Percentiles rank a stretch among this genome's conserved stretches.
phyloP scores from a whole-genome alignment of 78 protist genomes.

The Dictyostelium brefeldianum region DNA sequence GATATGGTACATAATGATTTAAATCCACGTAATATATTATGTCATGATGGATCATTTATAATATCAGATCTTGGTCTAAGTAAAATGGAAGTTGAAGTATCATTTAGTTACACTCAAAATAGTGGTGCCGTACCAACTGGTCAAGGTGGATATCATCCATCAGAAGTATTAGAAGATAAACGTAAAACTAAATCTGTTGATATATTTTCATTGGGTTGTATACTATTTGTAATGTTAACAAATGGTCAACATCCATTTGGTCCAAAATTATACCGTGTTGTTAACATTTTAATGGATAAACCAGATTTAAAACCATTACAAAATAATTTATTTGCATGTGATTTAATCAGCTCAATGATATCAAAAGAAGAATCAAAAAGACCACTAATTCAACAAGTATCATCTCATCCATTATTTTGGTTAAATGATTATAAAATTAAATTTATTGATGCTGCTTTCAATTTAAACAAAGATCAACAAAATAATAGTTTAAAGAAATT shows the following conservation, averaged over 20 bases:
- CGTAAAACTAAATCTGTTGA: conserved; percentile 58
- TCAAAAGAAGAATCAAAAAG: neutral
- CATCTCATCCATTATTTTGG: conserved; percentile 55
- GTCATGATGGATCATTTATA: neutral
- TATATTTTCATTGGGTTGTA: conserved; percentile 68
- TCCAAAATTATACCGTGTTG: conserved; percentile 8
- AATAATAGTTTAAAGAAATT: neutral
- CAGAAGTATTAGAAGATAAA: conserved; percentile 28
- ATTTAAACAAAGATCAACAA: too few relatives aligned
- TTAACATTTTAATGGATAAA: conserved; percentile 17
- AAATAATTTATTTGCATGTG: neutral
- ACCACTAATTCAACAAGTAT: conserved; percentile 13
- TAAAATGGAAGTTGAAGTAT: conserved; percentile 43
- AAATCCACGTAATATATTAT: conserved; percentile 60
- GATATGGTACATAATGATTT: conserved; percentile 69
- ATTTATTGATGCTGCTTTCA: too few relatives aligned
- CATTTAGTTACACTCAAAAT: conserved; percentile 36
- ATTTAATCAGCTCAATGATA: conserved; percentile 32
- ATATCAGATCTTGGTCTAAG: conserved; percentile 64
- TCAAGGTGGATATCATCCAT: conserved; percentile 62
- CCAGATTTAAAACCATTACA: neutral
- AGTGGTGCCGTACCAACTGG: conserved; percentile 50
- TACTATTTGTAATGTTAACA: conserved; percentile 2
- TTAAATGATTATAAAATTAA: too few relatives aligned
- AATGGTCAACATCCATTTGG: conserved; percentile 75